These are phyloP conservation scores for Bruguiera hainesii DNA, from an alignment of 441 rosid genomes.

Conservation along the genomic window DNA sequence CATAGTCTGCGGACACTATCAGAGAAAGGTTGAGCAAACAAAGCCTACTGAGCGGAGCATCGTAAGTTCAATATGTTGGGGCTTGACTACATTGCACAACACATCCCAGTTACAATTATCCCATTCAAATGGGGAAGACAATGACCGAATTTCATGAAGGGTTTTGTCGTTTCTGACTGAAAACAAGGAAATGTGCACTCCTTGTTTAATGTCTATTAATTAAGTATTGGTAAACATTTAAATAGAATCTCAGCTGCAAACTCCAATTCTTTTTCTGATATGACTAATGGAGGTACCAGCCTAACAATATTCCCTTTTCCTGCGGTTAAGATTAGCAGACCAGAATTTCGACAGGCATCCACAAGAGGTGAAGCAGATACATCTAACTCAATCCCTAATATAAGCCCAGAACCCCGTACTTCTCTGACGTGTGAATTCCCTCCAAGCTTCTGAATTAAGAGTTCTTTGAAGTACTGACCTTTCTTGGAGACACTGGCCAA, in stretches of 20 bases:
- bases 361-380: conserved; percentile 60
- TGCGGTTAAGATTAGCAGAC: conserved; percentile 74
- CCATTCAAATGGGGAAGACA: too few species aligned
- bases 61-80: too few species aligned
- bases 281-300: conserved; percentile 5
- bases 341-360: conserved; percentile 69
- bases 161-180: not conserved
- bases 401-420: conserved; percentile 77
- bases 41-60: too few species aligned
- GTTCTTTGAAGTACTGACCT: conserved; percentile 55
- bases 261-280: conserved; percentile 2
- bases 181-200: too few species aligned
- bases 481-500: conserved; percentile 58
- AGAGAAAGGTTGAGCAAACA: too few species aligned
- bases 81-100: too few species aligned
- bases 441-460: conserved; percentile 49
- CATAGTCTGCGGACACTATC: too few species aligned
- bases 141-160: not conserved
- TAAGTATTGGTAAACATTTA: not conserved
- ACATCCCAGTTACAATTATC: too few species aligned
- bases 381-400: conserved; percentile 73
- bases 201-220: not conserved
- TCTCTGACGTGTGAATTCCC: conserved; percentile 70
- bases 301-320: conserved; percentile 82
- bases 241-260: not conserved